Conservation (phyloP, 345 rosid species). For the Luvunga scandens region DNA sequence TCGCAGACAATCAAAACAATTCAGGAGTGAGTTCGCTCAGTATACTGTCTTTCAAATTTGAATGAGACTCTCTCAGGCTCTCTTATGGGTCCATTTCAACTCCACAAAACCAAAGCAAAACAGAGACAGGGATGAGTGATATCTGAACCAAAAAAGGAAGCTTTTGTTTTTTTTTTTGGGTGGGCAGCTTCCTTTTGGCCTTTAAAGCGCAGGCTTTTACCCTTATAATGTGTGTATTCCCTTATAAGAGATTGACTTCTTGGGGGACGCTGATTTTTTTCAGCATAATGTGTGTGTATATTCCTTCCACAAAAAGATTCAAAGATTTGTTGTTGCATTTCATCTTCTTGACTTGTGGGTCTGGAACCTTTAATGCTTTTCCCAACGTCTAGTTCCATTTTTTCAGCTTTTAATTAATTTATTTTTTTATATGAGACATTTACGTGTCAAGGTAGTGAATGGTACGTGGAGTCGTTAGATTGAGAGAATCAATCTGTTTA, state of each 20-base stretch:
- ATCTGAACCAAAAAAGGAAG: background rate
- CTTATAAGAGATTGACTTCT: no score
- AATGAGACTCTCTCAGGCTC: background rate
- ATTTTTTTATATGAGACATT: background rate
- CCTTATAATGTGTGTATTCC: no score
- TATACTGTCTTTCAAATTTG: background rate
- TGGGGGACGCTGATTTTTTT: background rate
- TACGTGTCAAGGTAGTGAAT: background rate
- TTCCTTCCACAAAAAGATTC: background rate
- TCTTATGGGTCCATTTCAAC: constrained; percentile 2
- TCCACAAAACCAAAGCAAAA: background rate
- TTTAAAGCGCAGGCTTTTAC: background rate
- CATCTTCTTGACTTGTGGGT: background rate
- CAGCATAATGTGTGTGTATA: background rate
- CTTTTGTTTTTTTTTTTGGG: background rate
- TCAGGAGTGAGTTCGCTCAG: background rate
- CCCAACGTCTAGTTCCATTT: constrained; percentile 41
- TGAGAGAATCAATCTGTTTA: background rate
- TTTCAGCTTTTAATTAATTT: background rate
- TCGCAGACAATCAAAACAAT: background rate
- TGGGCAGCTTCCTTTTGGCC: background rate
- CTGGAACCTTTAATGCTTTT: constrained; percentile 21
- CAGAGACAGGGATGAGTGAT: background rate
- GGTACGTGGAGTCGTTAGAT: background rate
- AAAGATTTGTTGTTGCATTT: background rate